Evolutionary conservation across 1,284 basidiomycete species (phyloP), one percentile per base, ranked within the genome.

Genomic region (Gymnopus androsaceus): DNA sequence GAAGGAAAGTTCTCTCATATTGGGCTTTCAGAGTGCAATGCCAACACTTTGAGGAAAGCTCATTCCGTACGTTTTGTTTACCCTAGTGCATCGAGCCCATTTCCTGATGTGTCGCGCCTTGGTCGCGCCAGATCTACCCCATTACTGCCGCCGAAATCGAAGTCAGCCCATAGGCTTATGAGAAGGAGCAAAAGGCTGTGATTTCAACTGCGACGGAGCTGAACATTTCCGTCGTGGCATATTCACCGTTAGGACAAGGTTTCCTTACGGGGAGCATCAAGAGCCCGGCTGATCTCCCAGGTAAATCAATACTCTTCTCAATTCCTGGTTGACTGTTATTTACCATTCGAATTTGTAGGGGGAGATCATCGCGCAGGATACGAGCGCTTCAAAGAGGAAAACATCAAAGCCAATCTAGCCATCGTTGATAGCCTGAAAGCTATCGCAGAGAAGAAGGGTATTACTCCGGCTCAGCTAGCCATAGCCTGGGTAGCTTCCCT

Each of bases 401-500:
- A 78, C 59, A 78, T 85, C 58, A 71, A 76, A 44, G 72, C 80
- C 63, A 89, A 89, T 68, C 64, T 83, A 54, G 69, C 75, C 36
- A 69, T 88, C 19, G 82, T 84, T 1, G 74, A 84, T 15, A 64
- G 64, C 9, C 64, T 84, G 37, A 64, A 74, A 34, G 68, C 61
- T 14, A 69, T 87, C 31, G 82, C 83, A 0, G 63, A 68, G 42
- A 74, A 72, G 64, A 82, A 80, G 67, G 73, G 73, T n/a, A 66
- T 82, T 28, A 81, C 81, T 0, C 68, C 80, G 0, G 78, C 80
- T 0, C 85, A 88, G 67, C 71, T 90, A 11, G 75, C 77, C 36
- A 72, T 90, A 37, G 84, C 86, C 0, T 90, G 85, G 84, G 75
- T 87, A 8, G 65, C 72, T 19, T 65, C 72, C 1, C 73, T 78